Conservation (phyloP, 495 filamentous ascomycete genomes). For the Beverwykella pulmonaria region DNA sequence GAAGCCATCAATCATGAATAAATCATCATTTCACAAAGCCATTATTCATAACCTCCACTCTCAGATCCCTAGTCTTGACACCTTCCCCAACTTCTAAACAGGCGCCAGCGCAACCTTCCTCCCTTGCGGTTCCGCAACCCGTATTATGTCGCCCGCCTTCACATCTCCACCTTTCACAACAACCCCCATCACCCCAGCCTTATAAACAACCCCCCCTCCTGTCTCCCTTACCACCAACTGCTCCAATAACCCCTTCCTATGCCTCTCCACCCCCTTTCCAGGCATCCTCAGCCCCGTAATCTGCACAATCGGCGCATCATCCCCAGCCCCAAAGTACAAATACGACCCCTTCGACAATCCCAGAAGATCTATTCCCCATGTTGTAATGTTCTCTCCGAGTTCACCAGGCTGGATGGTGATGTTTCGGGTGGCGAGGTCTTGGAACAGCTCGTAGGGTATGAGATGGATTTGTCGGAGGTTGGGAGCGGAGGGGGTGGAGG, state of each 20-base stretch:
- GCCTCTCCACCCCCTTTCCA: slow-evolving; percentile 7
- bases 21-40: too few species aligned
- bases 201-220: neutral
- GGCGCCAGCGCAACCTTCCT: slow-evolving; percentile 3
- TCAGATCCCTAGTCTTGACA: neutral
- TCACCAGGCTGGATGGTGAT: slow-evolving; percentile 9
- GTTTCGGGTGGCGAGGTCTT: slow-evolving; percentile 3
- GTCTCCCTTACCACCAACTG: neutral
- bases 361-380: slow-evolving; percentile 8
- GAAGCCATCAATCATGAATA: too few species aligned
- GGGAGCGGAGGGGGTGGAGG: neutral
- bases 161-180: slow-evolving; percentile 7
- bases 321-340: slow-evolving; percentile 7
- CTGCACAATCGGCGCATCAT: slow-evolving; percentile 6
- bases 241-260: slow-evolving; percentile 8
- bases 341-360: neutral
- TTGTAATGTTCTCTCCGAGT: slow-evolving; percentile 23
- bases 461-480: slow-evolving; percentile 20
- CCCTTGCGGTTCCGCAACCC: neutral
- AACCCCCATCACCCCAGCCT: slow-evolving; percentile 23
- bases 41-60: neutral
- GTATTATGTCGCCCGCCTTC: slow-evolving; percentile 8
- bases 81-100: neutral
- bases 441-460: slow-evolving; percentile 19
- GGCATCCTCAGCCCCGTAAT: slow-evolving; percentile 11